These are phyloP conservation scores for Clonostachys solani DNA, from an alignment of 2,329 filamentous ascomycete genomes.

Conservation along the genomic window DNA sequence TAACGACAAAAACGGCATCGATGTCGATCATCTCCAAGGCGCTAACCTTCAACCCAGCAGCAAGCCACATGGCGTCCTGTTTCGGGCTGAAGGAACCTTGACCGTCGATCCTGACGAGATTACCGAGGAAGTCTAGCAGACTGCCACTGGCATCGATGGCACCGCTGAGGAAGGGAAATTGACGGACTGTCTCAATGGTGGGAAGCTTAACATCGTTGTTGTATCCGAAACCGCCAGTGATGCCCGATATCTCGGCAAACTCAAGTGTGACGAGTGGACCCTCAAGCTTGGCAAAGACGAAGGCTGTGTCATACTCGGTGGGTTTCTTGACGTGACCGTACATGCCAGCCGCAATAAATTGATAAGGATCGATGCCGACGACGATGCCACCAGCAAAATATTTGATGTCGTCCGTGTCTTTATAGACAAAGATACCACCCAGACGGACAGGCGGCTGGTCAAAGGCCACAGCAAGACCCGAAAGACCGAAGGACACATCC, in stretches of 20 bases:
- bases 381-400: constrained; percentile 29
- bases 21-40: constrained; percentile 31
- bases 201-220: constrained; percentile 26
- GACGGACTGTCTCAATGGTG: constrained; percentile 2
- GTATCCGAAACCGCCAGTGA: constrained; percentile 33
- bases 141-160: not conserved
- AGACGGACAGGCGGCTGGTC: constrained; percentile 27
- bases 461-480: constrained; percentile 24
- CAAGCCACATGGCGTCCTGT: constrained; percentile 26
- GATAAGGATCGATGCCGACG: constrained; percentile 25
- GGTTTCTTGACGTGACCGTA: constrained; percentile 27
- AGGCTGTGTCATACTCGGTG: constrained; percentile 20
- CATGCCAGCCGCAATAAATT: constrained; percentile 30
- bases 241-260: constrained; percentile 26
- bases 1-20: constrained; percentile 25
- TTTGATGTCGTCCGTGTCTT: constrained; percentile 13
- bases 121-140: too few species aligned
- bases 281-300: constrained; percentile 28
- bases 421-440: constrained; percentile 25
- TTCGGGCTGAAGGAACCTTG: constrained; percentile 22
- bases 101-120: too few species aligned
- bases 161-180: not conserved
- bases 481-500: constrained; percentile 15
- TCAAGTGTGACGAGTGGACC: constrained; percentile 30
- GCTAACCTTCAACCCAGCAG: constrained; percentile 26